Percentiles rank a stretch among this genome's conserved stretches.
These are phyloP conservation scores for Lycium barbarum DNA, from an alignment of 257 asterid genomes.

Conservation along the genomic window DNA sequence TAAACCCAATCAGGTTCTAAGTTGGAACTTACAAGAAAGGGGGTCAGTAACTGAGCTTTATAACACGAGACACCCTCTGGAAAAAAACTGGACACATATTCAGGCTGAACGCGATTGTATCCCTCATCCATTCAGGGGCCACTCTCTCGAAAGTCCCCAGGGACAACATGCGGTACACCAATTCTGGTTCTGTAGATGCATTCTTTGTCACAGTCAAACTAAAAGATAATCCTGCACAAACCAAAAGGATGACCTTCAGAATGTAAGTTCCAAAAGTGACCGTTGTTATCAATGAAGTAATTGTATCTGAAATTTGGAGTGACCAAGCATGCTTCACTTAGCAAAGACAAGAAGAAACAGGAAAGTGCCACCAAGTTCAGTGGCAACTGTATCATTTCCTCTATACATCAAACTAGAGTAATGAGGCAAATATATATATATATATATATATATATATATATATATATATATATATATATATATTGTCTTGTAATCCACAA, in stretches of 20 bases:
- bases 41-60: conserved; percentile 43
- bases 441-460: not conserved
- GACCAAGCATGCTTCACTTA: conserved; percentile 13
- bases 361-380: not conserved
- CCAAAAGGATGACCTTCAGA: conserved; percentile 24
- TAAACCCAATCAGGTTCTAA: not conserved
- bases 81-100: conserved; percentile 78
- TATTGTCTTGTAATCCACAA: not conserved
- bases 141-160: conserved; percentile 81
- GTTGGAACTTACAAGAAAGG: not conserved
- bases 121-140: conserved; percentile 92
- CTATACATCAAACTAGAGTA: not conserved
- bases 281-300: not conserved
- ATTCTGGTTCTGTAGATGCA: conserved; percentile 57
- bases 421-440: not conserved
- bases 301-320: conserved; percentile 19
- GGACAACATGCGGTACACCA: conserved; percentile 63
- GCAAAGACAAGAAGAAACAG: not conserved
- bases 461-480: not conserved
- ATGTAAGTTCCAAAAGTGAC: not conserved
- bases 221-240: conserved; percentile 76
- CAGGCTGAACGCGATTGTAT: conserved; percentile 66
- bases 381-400: not conserved
- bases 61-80: conserved; percentile 62
- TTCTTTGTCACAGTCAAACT: conserved; percentile 70